These are phyloP conservation scores for Suillus lakei DNA, from an alignment of 768 basidiomycete species.

Conservation along the genomic window DNA sequence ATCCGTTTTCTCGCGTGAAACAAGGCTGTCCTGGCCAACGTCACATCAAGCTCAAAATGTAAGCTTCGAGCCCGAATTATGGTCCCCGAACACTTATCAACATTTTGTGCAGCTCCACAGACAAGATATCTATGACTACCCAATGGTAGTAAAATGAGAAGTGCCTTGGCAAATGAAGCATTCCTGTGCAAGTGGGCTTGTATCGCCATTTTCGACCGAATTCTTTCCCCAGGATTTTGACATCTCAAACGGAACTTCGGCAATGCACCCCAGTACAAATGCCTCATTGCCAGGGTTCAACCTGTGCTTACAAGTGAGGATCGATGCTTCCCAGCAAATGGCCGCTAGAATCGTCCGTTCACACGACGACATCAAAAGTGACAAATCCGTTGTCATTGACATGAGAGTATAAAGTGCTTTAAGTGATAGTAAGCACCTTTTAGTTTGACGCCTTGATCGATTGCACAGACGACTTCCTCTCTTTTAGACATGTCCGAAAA, in stretches of 20 bases:
- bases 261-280: not conserved
- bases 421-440: not conserved
- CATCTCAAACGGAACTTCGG: not conserved
- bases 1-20: not conserved
- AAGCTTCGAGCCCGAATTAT: not conserved
- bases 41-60: not conserved
- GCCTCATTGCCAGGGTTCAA: not conserved
- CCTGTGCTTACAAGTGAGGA: not conserved
- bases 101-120: not conserved
- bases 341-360: not conserved
- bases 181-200: not conserved
- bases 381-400: not conserved
- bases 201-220: not conserved
- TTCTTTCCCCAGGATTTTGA: not conserved
- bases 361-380: not conserved
- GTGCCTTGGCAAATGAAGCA: not conserved
- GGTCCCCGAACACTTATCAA: not conserved
- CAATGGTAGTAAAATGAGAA: not conserved
- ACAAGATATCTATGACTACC: not conserved
- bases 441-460: not conserved
- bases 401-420: constrained; percentile 7
- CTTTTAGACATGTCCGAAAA: constrained; percentile 1
- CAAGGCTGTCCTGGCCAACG: not conserved
- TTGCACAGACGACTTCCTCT: not conserved
- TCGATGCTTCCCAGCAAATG: not conserved